Percentiles rank a stretch among this genome's conserved stretches.
phyloP scores from a whole-genome alignment of 805 yeast species.

The Groenewaldozyma salmanticensis region DNA sequence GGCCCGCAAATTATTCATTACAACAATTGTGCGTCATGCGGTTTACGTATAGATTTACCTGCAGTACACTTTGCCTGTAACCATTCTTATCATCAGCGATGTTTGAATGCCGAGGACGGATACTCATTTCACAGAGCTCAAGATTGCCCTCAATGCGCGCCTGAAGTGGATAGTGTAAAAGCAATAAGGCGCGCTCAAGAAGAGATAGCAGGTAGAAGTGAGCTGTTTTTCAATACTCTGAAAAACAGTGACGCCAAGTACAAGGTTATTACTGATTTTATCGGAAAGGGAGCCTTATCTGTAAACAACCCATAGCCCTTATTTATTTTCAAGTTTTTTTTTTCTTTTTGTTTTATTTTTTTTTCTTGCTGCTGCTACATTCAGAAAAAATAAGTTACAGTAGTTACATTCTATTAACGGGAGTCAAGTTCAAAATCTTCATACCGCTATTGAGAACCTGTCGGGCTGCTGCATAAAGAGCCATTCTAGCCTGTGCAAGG shows the following conservation, averaged over 20 bases:
- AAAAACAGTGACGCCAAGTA: slow-evolving; percentile 48
- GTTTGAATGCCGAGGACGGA: slow-evolving; percentile 35
- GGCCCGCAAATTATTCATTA: slow-evolving; percentile 49
- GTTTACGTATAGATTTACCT: slow-evolving; percentile 60
- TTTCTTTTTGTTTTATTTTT: not conserved
- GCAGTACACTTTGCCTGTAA: slow-evolving; percentile 74
- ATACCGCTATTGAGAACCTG: slow-evolving; percentile 86
- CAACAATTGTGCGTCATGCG: slow-evolving; percentile 57
- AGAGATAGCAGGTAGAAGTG: slow-evolving; percentile 51
- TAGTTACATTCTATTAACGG: slow-evolving; percentile 92
- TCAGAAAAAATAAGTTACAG: not conserved
- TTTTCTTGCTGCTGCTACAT: not conserved
- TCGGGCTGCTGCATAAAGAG: slow-evolving; percentile 81
- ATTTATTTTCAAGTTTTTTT: not conserved
- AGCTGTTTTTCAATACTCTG: slow-evolving; percentile 51
- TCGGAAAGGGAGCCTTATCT: slow-evolving; percentile 67
- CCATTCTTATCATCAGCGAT: slow-evolving; percentile 79
- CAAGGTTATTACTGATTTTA: slow-evolving; percentile 66
- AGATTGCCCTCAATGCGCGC: slow-evolving; percentile 68
- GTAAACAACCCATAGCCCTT: slow-evolving; percentile 2
- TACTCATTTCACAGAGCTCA: slow-evolving; percentile 6
- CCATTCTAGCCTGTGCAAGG: slow-evolving; percentile 82
- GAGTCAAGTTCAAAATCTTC: slow-evolving; percentile 82
- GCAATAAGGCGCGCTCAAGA: slow-evolving; percentile 51
- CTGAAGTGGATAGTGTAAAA: slow-evolving; percentile 58